These are phyloP conservation scores for Fusarium torulosum DNA, from an alignment of 2,329 filamentous ascomycete species.

Conservation along the genomic window DNA sequence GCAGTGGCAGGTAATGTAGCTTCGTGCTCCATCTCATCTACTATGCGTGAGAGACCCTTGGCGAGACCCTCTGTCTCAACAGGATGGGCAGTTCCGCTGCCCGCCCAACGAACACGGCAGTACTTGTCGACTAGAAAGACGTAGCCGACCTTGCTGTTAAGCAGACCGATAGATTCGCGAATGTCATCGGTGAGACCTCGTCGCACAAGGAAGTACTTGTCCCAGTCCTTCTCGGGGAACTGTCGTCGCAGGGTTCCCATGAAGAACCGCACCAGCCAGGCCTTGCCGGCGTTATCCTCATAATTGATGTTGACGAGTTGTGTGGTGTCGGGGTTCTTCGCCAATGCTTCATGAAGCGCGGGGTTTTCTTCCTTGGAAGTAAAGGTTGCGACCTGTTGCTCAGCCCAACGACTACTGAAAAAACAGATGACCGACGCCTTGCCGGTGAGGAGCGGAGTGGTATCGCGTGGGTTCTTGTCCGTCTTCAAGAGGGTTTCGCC, in stretches of 20 bases:
- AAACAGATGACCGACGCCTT: slow-evolving; percentile 83
- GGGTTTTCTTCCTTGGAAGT: slow-evolving; percentile 75
- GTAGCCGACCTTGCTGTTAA: slow-evolving; percentile 95
- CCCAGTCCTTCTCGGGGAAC: slow-evolving; percentile 66
- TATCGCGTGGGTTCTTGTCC: slow-evolving; percentile 68
- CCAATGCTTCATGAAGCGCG: slow-evolving; percentile 73
- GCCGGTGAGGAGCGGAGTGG: slow-evolving; percentile 79
- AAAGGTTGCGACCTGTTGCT: slow-evolving; percentile 82
- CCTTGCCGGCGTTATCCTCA: slow-evolving; percentile 81
- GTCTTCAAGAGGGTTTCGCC: slow-evolving; percentile 79
- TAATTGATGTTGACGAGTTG: slow-evolving; percentile 91
- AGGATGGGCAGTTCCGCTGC: slow-evolving; percentile 76
- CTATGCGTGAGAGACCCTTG: slow-evolving; percentile 71
- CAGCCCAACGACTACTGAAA: slow-evolving; percentile 88
- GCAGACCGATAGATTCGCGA: slow-evolving; percentile 73
- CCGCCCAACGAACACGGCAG: slow-evolving; percentile 94
- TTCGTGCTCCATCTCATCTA: slow-evolving; percentile 67
- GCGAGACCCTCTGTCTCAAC: slow-evolving; percentile 76
- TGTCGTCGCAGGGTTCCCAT: slow-evolving; percentile 64
- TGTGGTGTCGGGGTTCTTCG: slow-evolving; percentile 63
- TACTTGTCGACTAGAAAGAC: slow-evolving; percentile 89
- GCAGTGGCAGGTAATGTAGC: slow-evolving; percentile 51
- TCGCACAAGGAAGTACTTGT: slow-evolving; percentile 71
- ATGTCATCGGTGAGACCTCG: slow-evolving; percentile 71
- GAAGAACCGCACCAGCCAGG: slow-evolving; percentile 69